phyloP scores from a whole-genome alignment of 1,284 basidiomycete genomes.

The Xerocomus minutiporus region DNA sequence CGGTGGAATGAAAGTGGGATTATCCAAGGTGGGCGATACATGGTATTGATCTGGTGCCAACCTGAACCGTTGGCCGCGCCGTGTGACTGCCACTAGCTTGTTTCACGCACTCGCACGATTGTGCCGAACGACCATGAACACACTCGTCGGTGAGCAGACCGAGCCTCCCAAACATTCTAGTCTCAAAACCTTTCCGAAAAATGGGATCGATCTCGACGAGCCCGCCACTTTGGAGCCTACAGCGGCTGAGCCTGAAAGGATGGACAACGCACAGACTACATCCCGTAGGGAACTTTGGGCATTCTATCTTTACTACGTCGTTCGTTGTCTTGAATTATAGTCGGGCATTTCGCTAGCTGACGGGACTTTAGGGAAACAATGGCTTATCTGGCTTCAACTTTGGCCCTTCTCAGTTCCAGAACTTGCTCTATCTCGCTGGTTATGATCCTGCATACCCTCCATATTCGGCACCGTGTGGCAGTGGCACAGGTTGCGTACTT shows the following conservation, averaged over 20 bases:
- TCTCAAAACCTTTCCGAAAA: not conserved
- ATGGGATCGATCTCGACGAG: not conserved
- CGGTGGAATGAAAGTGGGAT: too few relatives aligned
- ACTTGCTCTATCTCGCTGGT: constrained; percentile 65
- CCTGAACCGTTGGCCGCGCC: too few relatives aligned
- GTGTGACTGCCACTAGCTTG: not conserved
- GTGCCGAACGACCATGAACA: constrained; percentile 2
- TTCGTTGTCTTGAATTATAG: constrained; percentile 20
- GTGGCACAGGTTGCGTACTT: constrained; percentile 53
- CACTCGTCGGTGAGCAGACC: not conserved
- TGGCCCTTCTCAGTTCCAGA: constrained; percentile 74
- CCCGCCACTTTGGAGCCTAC: not conserved
- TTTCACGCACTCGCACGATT: not conserved
- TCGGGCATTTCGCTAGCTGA: not conserved
- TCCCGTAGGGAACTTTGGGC: constrained; percentile 60
- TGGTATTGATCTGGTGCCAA: too few relatives aligned
- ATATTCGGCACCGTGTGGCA: constrained; percentile 49
- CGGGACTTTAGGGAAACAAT: constrained; percentile 51
- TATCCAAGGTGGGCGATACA: too few relatives aligned
- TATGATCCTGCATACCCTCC: constrained; percentile 59
- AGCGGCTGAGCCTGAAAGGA: not conserved
- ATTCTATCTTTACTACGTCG: constrained; percentile 68
- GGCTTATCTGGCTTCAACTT: constrained; percentile 73
- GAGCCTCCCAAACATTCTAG: not conserved
- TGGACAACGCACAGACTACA: constrained; percentile 36